Evolutionary conservation across 2,329 filamentous ascomycete species (phyloP), one percentile per base, ranked within the genome.

Genomic region (Penicillium fuscoglaucum): DNA sequence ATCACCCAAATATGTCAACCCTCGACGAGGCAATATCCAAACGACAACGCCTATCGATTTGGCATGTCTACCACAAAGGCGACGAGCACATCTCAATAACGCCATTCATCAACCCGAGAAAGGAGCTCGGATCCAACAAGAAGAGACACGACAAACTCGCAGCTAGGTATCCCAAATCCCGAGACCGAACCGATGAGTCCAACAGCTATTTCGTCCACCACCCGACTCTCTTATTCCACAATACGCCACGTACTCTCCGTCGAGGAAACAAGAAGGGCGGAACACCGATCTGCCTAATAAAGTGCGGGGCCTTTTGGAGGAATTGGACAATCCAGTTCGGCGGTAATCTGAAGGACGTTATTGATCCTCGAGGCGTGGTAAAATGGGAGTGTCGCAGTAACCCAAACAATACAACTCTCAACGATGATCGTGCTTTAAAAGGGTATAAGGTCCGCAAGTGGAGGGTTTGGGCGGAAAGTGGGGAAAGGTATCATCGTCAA

Each of bases 371-470:
- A n/a, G 62, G 62, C 2, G 45, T 64, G 37, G 51, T 63, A 2
- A 46, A 24, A 15, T 64, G 59, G 54, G 49, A 61, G 9, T 19
- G 48, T 46, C 55, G 61, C 26, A 63, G 45, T 28, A 58, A 53
- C 21, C 24, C 15, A 9, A 50, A 61, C 31, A 64, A 64, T 17
- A 54, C 37, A 40, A 40, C 17, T 19, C 19, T 41, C 10, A 33
- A 52, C 12, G 47, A 56, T n/a, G 41, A 52, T 26, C 29, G 37
- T 5, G 57, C 53, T 1, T 50, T 61, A 4, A 61, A 58, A 21
- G 62, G 61, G 15, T 60, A 63, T 19, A 62, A 56, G 26, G 60
- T 64, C 17, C 60, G 58, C 6, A n/a, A 44, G 1, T 64, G 60
- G 58, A 49, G 61, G 6, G 35, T 61, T 6, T 64, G 61, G 62